Evolutionary conservation across 805 yeast genomes (phyloP).

Genomic region (Myxozyma sirexii): DNA sequence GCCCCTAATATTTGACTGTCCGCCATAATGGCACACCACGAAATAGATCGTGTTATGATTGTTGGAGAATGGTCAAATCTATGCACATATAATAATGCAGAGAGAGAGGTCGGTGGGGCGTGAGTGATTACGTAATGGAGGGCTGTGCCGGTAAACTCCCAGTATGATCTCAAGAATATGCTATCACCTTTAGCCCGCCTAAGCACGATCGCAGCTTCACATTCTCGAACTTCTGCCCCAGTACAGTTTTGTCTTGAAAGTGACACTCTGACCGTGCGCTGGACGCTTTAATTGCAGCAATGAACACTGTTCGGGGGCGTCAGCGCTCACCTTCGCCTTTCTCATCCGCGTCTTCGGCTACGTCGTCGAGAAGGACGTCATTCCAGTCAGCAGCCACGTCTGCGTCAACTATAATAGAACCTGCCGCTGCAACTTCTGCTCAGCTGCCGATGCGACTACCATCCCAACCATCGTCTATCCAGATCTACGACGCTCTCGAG

Average conservation of each 20-base stretch:
- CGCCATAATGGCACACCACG: not conserved
- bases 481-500: slow-evolving; percentile 53
- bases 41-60: no score
- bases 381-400: slow-evolving; percentile 23
- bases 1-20: not conserved
- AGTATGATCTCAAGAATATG: not conserved
- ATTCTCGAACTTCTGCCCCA: not conserved
- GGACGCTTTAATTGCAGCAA: not conserved
- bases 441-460: slow-evolving; percentile 27
- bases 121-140: no score
- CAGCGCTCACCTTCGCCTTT: slow-evolving; percentile 9
- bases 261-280: no score
- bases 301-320: slow-evolving; percentile 2
- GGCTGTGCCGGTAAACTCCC: no score
- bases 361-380: slow-evolving; percentile 27
- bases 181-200: not conserved
- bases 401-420: slow-evolving; percentile 17
- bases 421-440: not conserved
- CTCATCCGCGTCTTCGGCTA: slow-evolving; percentile 20
- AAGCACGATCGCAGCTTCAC: not conserved
- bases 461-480: slow-evolving; percentile 27
- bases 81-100: no score
- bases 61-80: no score
- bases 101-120: no score
- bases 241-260: no score